Conservation (phyloP, 441 rosid species). For the Omphalea diandra region DNA sequence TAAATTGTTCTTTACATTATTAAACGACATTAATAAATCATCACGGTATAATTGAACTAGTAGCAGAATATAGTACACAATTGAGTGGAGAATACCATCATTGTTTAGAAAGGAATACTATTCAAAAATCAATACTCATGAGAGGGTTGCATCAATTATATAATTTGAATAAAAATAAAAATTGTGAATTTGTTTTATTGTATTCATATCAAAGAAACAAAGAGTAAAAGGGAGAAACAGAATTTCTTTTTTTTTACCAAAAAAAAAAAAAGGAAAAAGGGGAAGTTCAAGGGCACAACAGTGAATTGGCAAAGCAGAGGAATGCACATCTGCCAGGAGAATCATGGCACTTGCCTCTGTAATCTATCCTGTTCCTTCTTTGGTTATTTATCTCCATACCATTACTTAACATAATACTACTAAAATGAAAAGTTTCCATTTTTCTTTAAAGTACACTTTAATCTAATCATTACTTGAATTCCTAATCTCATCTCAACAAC, state of each 20-base stretch:
- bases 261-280: neutral
- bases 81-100: no score
- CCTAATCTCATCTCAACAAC: slow-evolving; percentile 1
- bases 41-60: no score
- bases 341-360: slow-evolving; percentile 7
- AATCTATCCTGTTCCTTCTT: neutral
- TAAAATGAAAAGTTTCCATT: neutral
- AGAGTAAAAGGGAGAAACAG: neutral
- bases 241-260: no score
- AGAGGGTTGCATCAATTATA: no score
- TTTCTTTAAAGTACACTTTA: neutral
- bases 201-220: neutral
- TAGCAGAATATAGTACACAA: no score
- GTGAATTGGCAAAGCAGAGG: neutral
- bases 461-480: slow-evolving; percentile 17
- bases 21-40: no score
- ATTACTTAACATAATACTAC: neutral
- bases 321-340: neutral
- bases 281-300: slow-evolving; percentile 19
- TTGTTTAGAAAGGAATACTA: no score
- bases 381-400: slow-evolving; percentile 11
- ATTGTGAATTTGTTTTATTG: no score
- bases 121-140: no score
- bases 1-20: no score
- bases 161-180: no score